Base-by-base conservation (phyloP, 1,284 basidiomycete species). In the Chondrostereum purpureum region DNA sequence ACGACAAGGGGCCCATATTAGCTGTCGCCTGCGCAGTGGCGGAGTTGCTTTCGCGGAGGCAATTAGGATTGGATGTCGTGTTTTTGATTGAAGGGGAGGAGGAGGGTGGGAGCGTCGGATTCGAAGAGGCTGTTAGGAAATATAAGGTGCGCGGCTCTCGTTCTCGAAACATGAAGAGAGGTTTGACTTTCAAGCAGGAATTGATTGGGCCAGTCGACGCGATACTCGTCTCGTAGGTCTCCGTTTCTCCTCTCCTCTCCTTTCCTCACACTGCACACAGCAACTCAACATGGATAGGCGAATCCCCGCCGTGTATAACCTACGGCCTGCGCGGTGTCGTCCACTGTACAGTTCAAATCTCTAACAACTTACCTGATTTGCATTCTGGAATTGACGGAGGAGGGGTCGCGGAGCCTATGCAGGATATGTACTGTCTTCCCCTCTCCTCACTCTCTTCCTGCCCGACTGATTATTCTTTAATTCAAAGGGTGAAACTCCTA, bases 211-310 rank as follows among this genome's bases (percentile, higher is more conserved):
- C 79, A 21, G 79, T 96, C 42, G 90, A 95, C 63, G 86, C 85
- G 2, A 90, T 96, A 44, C 68, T 95, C 14, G 80, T 95, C n/a
- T n/a, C n/a, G n/a, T 48, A 88, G 85, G 83, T 86, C 47, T 46
- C 51, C 12, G 2, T 10, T 27, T 36, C 17, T 27, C 20, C 19
- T 52, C 10, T 49, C 19, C 4, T 22, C 10, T 46, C 17, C 18
- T 44, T 27, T 20, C 43, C 33, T 44, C 2, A 34, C 2, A 4
- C 14, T 43, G n/a, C n/a, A n/a, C n/a, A n/a, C n/a, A 90, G 87
- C 56, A 99, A 99, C 61, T 97, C 94, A 23, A 95, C 92, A 13
- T 99, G 95, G 94, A 89, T 98, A 52, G 88, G 88, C 22, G 92
- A 97, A 57, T 83, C 88, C 50, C 81, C 83, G n/a, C 94, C 95